Percentiles rank a stretch among this genome's conserved stretches.
Evolutionary conservation across 495 filamentous ascomycete genomes (phyloP).

Genomic region (Hypoxylon subgilvum): DNA sequence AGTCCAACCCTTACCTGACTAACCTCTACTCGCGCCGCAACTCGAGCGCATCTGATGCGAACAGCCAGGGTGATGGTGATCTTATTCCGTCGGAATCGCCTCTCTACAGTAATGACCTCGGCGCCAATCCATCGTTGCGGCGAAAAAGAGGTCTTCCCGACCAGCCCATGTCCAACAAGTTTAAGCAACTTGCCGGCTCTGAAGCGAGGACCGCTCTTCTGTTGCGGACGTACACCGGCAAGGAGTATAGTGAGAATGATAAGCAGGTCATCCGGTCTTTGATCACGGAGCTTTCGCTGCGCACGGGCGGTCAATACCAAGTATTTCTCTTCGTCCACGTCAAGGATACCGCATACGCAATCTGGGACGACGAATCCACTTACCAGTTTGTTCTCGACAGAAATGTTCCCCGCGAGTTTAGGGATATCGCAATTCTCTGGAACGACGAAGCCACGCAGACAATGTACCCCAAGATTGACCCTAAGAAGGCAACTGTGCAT

Average conservation of each 20-base stretch:
- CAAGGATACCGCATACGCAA: slow-evolving; percentile 61
- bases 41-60: slow-evolving; percentile 8
- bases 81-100: slow-evolving; percentile 6
- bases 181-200: slow-evolving; percentile 14
- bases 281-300: slow-evolving; percentile 73
- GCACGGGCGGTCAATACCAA: slow-evolving; percentile 77
- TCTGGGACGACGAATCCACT: slow-evolving; percentile 59
- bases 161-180: slow-evolving; percentile 12
- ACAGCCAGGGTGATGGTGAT: slow-evolving; percentile 11
- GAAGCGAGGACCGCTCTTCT: slow-evolving; percentile 70
- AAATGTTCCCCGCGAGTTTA: slow-evolving; percentile 68
- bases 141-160: slow-evolving; percentile 15
- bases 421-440: slow-evolving; percentile 71
- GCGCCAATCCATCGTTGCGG: slow-evolving; percentile 1
- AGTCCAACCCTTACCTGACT: slow-evolving; percentile 42
- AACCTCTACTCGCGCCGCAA: slow-evolving; percentile 37
- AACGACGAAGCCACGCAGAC: slow-evolving; percentile 61
- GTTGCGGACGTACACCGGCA: slow-evolving; percentile 70
- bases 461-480: slow-evolving; percentile 62
- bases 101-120: slow-evolving; percentile 11
- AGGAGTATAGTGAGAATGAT: slow-evolving; percentile 73
- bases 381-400: slow-evolving; percentile 61
- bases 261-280: slow-evolving; percentile 73
- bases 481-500: slow-evolving; percentile 49
- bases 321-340: slow-evolving; percentile 78